Conservation (phyloP, 1,284 basidiomycete species). For the Puccinia horiana region DNA sequence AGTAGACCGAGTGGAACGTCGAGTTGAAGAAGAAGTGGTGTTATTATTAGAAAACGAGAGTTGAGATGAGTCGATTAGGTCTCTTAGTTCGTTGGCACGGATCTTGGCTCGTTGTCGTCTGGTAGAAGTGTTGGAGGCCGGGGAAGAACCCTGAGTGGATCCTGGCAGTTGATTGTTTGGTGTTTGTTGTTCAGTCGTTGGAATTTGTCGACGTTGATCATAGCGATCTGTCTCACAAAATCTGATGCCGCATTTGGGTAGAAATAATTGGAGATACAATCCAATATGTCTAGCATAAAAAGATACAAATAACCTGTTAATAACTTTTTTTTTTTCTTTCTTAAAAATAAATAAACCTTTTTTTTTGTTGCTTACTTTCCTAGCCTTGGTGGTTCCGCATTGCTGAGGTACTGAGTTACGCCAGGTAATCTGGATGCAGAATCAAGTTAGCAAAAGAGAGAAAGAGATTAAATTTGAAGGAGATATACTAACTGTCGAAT, state of each 20-base stretch:
- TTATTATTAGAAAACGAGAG: not conserved
- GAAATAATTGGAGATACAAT: constrained; percentile 37
- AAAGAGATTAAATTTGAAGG: not conserved
- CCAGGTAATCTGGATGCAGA: constrained; percentile 16
- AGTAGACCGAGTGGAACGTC: not conserved
- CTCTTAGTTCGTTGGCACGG: constrained; percentile 4
- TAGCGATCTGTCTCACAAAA: constrained; percentile 44
- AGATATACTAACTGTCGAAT: constrained; percentile 18
- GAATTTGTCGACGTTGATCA: constrained; percentile 5
- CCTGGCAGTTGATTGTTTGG: not conserved
- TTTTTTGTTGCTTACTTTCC: constrained; percentile 15
- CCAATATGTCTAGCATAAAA: constrained; percentile 27
- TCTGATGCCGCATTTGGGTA: constrained; percentile 38
- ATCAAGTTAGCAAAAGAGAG: not conserved
- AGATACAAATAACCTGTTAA: too few species aligned
- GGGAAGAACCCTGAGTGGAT: not conserved
- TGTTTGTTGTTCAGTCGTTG: not conserved
- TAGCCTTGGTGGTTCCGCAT: constrained; percentile 33
- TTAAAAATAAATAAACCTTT: not conserved
- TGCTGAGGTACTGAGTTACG: constrained; percentile 15
- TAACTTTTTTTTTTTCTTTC: too few species aligned
- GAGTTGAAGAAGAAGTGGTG: not conserved
- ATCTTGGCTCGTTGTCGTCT: not conserved
- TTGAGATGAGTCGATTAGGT: not conserved
- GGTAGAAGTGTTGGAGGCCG: not conserved